phyloP scores from a whole-genome alignment of 2,329 filamentous ascomycete species.

The Fusarium sp. region DNA sequence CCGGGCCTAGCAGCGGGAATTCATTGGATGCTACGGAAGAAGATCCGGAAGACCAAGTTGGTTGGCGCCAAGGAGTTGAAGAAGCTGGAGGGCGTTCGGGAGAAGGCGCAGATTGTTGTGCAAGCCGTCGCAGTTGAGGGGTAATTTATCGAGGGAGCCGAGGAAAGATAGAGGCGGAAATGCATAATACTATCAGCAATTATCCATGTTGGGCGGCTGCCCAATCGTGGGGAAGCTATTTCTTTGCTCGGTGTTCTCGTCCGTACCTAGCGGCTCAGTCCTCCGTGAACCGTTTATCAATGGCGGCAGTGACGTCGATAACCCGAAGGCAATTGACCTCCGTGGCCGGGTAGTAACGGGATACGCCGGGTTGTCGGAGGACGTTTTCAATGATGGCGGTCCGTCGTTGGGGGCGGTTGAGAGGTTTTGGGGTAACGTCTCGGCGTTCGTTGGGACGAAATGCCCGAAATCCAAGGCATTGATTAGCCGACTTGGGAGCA shows the following conservation, averaged over 20 bases:
- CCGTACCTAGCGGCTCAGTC: constrained; percentile 20
- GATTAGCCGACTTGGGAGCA: constrained; percentile 27
- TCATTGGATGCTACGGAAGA: constrained; percentile 84
- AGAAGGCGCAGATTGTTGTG: constrained; percentile 53
- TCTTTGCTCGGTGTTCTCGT: constrained; percentile 19
- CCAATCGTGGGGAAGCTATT: constrained; percentile 11
- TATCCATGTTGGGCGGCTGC: not conserved
- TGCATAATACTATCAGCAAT: constrained; percentile 4
- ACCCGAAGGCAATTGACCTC: constrained; percentile 31
- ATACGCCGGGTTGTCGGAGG: constrained; percentile 36
- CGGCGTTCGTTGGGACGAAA: constrained; percentile 39
- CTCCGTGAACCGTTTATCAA: constrained; percentile 19
- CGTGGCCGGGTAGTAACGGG: constrained; percentile 46
- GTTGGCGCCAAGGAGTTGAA: constrained; percentile 64
- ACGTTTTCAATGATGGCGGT: constrained; percentile 3
- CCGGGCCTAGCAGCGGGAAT: constrained; percentile 81
- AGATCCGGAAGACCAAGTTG: constrained; percentile 77
- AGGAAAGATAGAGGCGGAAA: not conserved
- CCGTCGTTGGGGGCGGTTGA: constrained; percentile 30
- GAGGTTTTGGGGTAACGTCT: constrained; percentile 32
- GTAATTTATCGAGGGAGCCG: constrained; percentile 9
- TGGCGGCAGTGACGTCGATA: constrained; percentile 41
- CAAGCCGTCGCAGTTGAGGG: constrained; percentile 39
- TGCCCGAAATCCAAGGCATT: constrained; percentile 36
- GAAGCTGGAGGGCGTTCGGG: constrained; percentile 57